Percentiles rank a stretch among this genome's conserved stretches.
Evolutionary conservation across 1,139 yeast genomes (phyloP).

Genomic region (Debaryomyces coudertii): DNA sequence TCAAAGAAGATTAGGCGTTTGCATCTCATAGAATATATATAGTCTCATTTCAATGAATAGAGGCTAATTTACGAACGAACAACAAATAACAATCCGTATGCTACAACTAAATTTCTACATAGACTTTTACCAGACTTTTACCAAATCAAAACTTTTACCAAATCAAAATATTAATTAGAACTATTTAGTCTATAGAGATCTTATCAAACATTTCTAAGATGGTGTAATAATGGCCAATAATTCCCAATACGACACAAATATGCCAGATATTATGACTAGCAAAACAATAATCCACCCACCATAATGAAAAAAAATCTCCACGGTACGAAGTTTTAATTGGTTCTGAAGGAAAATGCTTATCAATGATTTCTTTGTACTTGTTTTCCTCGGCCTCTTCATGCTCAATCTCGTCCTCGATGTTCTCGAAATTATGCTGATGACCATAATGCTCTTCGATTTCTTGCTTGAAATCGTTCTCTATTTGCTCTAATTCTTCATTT

Average conservation of each 20-base stretch:
- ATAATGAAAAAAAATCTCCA: conserved; percentile 61
- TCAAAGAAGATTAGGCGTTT: too few relatives aligned
- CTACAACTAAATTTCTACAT: too few relatives aligned
- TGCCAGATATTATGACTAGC: conserved; percentile 95
- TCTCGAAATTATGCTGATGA: not conserved
- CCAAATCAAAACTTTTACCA: too few relatives aligned
- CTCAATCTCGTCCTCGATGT: conserved; percentile 14
- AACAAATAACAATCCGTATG: too few relatives aligned
- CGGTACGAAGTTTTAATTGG: conserved; percentile 51
- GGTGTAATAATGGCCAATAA: conserved; percentile 82
- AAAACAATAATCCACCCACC: conserved; percentile 82
- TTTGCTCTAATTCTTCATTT: conserved; percentile 49
- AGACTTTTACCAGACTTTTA: too few relatives aligned
- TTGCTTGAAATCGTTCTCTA: conserved; percentile 36
- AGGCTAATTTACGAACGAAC: too few relatives aligned
- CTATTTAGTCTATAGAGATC: conserved; percentile 12
- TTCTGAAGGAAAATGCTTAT: conserved; percentile 55
- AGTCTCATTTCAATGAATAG: too few relatives aligned
- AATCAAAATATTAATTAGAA: too few relatives aligned
- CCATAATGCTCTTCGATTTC: conserved; percentile 14
- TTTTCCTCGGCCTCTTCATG: conserved; percentile 22
- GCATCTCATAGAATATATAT: too few relatives aligned
- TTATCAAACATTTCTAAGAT: conserved; percentile 65
- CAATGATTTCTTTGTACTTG: conserved; percentile 40
- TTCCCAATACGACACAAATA: conserved; percentile 83